Base-by-base conservation (phyloP, 345 rosid genomes). In the Rhodamnia rubescens region DNA sequence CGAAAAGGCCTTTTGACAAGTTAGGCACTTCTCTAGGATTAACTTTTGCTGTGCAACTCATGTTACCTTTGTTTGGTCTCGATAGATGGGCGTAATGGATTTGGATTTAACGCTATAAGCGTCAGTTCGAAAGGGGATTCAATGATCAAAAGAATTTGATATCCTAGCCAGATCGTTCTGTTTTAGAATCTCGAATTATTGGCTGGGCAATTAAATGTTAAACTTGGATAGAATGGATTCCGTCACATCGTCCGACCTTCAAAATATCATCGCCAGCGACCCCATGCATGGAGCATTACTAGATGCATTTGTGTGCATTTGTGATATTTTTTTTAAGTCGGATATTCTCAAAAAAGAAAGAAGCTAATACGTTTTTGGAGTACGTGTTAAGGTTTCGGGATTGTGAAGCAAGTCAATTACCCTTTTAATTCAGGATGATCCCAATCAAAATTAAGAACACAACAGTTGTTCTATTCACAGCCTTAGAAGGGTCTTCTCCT, bases 201-300 rank as follows among this genome's bases (percentile, higher is more conserved):
- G 20, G 4, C 2, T 2, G 0, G 14, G 8, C 27, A 20, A 59
- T 27, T n/a, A 5, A n/a, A n/a, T 0, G 8, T 59, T n/a, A 13
- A 59, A 59, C 13, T 59, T 59, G 36, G 1, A 59, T 12, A 6
- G 6, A 0, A 14, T 0, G 4, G 3, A 59, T 59, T 59, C 5
- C 1, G 7, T 59, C 8, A 2, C 7, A n/a, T 16, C 18, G n/a
- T 57, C 27, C 5, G 1, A 2, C 3, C 11, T 57, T 57, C 15
- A 57, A 8, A 57, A 24, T 24, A 57, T 12, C 4, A 27, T 24
- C 5, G 26, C 58, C 4, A 21, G 24, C 10, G 10, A 20, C 4
- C 22, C 9, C 24, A 21, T 21, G 57, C 24, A 54, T 18, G 24
- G n/a, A 56, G 27, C 59, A 24, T 56, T 56, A 56, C 59, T 56